phyloP scores from a whole-genome alignment of 805 yeast genomes.

The Wickerhamiella azymoides region DNA sequence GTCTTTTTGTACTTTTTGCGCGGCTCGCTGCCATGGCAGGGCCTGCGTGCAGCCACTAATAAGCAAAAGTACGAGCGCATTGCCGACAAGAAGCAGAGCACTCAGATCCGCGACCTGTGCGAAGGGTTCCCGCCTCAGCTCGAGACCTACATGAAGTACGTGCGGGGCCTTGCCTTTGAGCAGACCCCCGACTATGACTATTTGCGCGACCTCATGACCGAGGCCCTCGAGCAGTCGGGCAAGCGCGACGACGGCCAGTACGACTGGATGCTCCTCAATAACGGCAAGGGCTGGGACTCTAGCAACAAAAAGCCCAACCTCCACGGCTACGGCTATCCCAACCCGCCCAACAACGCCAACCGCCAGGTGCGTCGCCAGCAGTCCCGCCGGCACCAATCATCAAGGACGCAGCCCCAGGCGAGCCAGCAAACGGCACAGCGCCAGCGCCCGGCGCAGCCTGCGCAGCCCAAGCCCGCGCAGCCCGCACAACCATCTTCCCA shows the following conservation, averaged over 20 bases:
- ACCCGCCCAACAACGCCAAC: conserved; percentile 28
- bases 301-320: conserved; percentile 83
- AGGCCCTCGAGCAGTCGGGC: conserved; percentile 58
- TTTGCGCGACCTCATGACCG: conserved; percentile 61
- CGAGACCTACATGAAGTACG: conserved; percentile 80
- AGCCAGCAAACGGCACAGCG: background rate
- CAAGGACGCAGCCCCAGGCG: background rate
- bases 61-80: conserved; percentile 95
- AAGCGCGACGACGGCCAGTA: conserved; percentile 74
- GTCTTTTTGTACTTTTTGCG: conserved; percentile 81
- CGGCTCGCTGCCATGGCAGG: conserved; percentile 98
- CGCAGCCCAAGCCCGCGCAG: background rate
- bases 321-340: conserved; percentile 94
- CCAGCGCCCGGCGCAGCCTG: background rate
- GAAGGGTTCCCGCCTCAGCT: conserved; percentile 84
- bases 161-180: conserved; percentile 79
- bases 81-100: conserved; percentile 88
- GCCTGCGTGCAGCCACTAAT: conserved; percentile 93
- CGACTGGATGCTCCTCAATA: conserved; percentile 96
- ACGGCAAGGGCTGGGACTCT: conserved; percentile 72
- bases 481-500: background rate
- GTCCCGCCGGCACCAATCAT: background rate
- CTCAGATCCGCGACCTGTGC: conserved; percentile 74
- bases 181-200: conserved; percentile 91
- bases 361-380: conserved; percentile 5